Evolutionary conservation across 164 flowering plant genomes (phyloP), one percentile per base, ranked within the genome.

Genomic region (Umbilicus rupestris): DNA sequence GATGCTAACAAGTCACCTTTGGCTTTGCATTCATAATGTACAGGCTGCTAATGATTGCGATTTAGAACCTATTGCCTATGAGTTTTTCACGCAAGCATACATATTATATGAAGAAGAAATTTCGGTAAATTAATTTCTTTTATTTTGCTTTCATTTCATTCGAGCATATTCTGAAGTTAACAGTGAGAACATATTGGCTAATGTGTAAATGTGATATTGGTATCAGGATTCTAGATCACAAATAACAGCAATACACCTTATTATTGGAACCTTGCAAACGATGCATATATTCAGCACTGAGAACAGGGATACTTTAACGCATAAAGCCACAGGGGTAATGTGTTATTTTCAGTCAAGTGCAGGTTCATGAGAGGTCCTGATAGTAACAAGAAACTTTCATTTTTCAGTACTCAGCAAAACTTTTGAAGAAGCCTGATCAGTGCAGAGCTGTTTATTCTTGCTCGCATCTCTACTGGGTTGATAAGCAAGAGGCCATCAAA

Each of bases 41-140:
- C 83, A 95, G 99, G 99, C 92, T 76, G 96, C 99, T 16, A 89
- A 85, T 84, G 99, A 95, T 73, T 88, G 89, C 71, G 96, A 89
- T 71, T 82, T 92, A 63, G 99, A 95, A 70, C 96, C 95, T 50
- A 80, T 92, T 60, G 97, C 99, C 24, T 95, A 95, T 79, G 99
- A 95, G 63, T 92, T 88, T 73, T 92, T 95, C 80, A 95, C 97
- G 9, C 97, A 88, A 77, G 99, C 99, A 33, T 95, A 84, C 72
- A 85, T 95, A 66, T 70, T 95, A 17, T 95, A 95, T 73, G 99
- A 95, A 78, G 99, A 95, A 84, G 99, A 95, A 84, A 76, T 95
- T 76, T 88, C 97, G 79, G 99, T 95, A 82, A 79, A 4, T 76
- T 78, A 7, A 2, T 3, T 14, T 41, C 10, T 33, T 39, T 46